Conservation (phyloP, 345 rosid genomes). For the Eucalyptus regnans region DNA sequence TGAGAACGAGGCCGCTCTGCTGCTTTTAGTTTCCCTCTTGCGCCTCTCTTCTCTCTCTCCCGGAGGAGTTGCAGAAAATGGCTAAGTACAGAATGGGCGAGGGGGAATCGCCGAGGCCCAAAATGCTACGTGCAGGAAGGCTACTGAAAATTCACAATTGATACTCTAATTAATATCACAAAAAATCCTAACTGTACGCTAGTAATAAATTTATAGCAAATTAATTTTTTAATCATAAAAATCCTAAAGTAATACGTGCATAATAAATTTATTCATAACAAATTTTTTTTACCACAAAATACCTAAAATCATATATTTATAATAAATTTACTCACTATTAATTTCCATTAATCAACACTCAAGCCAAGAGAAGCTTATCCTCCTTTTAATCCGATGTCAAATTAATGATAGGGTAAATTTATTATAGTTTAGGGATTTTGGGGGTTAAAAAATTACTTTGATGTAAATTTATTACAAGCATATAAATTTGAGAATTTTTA, state of each 20-base stretch:
- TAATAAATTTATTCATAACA: too few relatives aligned
- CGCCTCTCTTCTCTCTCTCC: neutral
- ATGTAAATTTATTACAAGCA: rapidly evolving
- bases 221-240: too few relatives aligned
- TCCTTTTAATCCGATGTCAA: rapidly evolving
- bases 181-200: rapidly evolving
- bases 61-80: neutral
- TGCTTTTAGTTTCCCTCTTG: neutral
- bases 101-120: neutral
- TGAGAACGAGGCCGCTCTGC: neutral
- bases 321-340: rapidly evolving
- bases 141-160: rapidly evolving
- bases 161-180: neutral
- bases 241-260: rapidly evolving
- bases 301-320: rapidly evolving
- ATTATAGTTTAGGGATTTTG: too few relatives aligned
- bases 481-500: too few relatives aligned
- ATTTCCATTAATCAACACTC: too few relatives aligned
- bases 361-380: too few relatives aligned
- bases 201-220: rapidly evolving
- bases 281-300: rapidly evolving
- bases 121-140: neutral
- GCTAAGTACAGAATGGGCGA: neutral
- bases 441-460: too few relatives aligned
- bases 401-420: rapidly evolving